Evolutionary conservation across 1,284 basidiomycete species (phyloP).

Genomic region (Ceratobasidium theobromae): DNA sequence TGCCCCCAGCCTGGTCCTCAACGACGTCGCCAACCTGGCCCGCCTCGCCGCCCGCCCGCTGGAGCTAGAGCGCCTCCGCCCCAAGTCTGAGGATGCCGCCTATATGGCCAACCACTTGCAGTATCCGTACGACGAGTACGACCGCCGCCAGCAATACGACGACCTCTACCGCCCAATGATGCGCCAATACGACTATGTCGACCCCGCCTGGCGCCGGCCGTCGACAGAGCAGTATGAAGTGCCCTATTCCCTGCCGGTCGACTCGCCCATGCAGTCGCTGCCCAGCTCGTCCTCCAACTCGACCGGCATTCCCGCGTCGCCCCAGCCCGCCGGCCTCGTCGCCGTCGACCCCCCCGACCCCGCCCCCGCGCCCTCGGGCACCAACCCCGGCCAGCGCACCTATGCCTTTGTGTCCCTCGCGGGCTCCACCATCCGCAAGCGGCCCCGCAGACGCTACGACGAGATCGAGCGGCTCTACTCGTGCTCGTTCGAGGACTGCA

Average conservation of each 20-base stretch:
- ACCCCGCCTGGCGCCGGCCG: slow-evolving; percentile 3
- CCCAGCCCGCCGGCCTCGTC: not conserved
- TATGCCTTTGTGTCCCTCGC: slow-evolving; percentile 80
- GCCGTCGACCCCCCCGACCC: not conserved
- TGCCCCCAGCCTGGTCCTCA: too few species aligned
- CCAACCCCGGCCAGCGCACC: slow-evolving; percentile 43
- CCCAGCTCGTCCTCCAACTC: slow-evolving; percentile 22
- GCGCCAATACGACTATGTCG: too few species aligned
- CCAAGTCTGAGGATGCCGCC: not conserved
- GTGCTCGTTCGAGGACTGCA: slow-evolving; percentile 79
- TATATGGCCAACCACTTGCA: not conserved
- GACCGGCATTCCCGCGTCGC: slow-evolving; percentile 18
- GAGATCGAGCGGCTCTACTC: slow-evolving; percentile 91
- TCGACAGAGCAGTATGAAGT: slow-evolving; percentile 15
- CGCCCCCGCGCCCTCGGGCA: not conserved
- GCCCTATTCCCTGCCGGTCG: slow-evolving; percentile 8
- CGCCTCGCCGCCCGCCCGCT: not conserved
- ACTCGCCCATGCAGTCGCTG: slow-evolving; percentile 23
- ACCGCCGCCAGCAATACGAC: too few species aligned
- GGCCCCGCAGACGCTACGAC: slow-evolving; percentile 80
- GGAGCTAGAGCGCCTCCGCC: not conserved
- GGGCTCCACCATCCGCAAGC: slow-evolving; percentile 77
- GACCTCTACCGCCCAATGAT: too few species aligned
- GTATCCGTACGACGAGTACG: not conserved
- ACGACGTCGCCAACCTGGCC: too few species aligned